Conservation (phyloP, 108 stramenopile species). For the Cyclotella kingstonii region DNA sequence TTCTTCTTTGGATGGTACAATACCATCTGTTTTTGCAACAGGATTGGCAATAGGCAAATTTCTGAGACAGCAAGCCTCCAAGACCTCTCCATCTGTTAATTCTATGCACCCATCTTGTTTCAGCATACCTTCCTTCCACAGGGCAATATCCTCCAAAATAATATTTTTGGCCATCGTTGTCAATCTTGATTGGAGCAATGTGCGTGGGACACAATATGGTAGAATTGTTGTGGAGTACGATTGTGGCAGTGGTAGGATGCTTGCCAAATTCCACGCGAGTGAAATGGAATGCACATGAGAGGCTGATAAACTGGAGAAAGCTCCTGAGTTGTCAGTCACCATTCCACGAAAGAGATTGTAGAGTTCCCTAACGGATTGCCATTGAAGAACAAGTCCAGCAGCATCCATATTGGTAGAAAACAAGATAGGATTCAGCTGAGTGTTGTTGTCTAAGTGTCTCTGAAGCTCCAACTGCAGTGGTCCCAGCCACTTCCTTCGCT, state of each 20-base stretch:
- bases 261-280: constrained; percentile 23
- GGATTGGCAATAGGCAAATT: constrained; percentile 12
- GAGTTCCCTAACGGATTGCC: constrained; percentile 15
- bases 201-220: constrained; percentile 10
- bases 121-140: constrained; percentile 30
- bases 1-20: not conserved
- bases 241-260: constrained; percentile 11
- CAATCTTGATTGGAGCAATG: constrained; percentile 16
- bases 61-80: constrained; percentile 30
- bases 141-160: constrained; percentile 26
- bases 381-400: constrained; percentile 22
- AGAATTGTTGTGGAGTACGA: constrained; percentile 8
- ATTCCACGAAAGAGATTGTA: constrained; percentile 9
- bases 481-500: constrained; percentile 13
- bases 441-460: not conserved
- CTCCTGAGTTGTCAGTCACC: not conserved
- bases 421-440: not conserved
- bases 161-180: constrained; percentile 27
- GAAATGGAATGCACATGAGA: constrained; percentile 30
- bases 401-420: constrained; percentile 10
- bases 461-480: constrained; percentile 8
- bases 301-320: constrained; percentile 17
- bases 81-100: constrained; percentile 15
- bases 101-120: not conserved
- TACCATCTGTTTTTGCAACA: not conserved